These are phyloP conservation scores for Fomitopsis betulina DNA, from an alignment of 1,284 basidiomycete genomes.

Conservation along the genomic window DNA sequence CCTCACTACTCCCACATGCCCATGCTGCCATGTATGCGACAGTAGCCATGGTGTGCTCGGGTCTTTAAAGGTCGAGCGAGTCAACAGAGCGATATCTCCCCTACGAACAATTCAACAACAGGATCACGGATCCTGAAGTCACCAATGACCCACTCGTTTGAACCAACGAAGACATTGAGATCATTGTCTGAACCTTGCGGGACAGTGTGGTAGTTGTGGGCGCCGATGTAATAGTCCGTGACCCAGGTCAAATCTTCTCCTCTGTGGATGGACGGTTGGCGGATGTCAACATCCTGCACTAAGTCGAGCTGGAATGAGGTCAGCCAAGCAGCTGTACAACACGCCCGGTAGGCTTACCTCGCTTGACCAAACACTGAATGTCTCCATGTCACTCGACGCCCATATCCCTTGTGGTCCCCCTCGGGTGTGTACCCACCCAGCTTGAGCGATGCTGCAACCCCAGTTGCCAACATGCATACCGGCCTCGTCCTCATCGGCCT, in stretches of 20 bases:
- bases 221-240: conserved; percentile 37
- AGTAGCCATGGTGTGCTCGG: conserved; percentile 25
- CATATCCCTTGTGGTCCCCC: conserved; percentile 42
- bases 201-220: conserved; percentile 23
- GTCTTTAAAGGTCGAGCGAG: conserved; percentile 21
- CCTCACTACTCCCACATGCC: conserved; percentile 32
- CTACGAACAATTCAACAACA: conserved; percentile 11
- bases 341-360: conserved; percentile 41
- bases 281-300: conserved; percentile 30
- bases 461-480: conserved; percentile 65
- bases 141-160: conserved; percentile 30
- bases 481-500: conserved; percentile 75
- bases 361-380: conserved; percentile 68
- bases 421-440: conserved; percentile 53
- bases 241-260: conserved; percentile 31
- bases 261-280: conserved; percentile 31
- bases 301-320: conserved; percentile 27
- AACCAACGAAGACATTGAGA: conserved; percentile 32
- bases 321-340: background rate
- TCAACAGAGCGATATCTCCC: conserved; percentile 32
- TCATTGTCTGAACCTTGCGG: conserved; percentile 25
- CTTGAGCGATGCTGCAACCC: conserved; percentile 71
- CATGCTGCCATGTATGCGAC: conserved; percentile 26
- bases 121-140: background rate
- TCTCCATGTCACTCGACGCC: conserved; percentile 83